Percentiles rank a stretch among this genome's conserved stretches.
Conservation (phyloP, 225 moss, liverwort and hornwort genomes). For the Marchantia paleacea region DNA sequence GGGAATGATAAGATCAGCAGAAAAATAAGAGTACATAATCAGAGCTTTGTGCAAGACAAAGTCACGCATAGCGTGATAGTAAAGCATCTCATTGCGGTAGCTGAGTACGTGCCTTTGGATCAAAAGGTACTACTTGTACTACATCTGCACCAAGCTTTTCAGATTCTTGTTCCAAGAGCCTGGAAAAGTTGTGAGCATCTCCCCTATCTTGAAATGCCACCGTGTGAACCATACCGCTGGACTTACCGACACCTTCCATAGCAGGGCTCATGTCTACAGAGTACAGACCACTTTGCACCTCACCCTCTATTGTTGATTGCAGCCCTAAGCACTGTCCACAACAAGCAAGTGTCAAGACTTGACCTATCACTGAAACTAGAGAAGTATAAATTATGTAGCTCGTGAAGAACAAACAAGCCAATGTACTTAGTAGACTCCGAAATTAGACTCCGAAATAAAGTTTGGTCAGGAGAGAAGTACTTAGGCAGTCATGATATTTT, state of each 20-base stretch:
- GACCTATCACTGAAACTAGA: not conserved
- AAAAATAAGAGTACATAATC: not conserved
- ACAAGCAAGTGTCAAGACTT: not conserved
- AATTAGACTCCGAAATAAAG: too few relatives aligned
- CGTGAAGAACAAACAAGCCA: too few relatives aligned
- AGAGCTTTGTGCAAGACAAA: not conserved
- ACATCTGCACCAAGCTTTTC: conserved; percentile 40
- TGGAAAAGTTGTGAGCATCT: conserved; percentile 90
- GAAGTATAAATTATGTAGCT: not conserved
- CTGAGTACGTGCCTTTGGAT: conserved; percentile 51
- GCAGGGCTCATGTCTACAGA: conserved; percentile 78
- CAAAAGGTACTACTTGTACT: conserved; percentile 64
- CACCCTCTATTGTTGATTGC: conserved; percentile 44
- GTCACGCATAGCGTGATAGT: not conserved
- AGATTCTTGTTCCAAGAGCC: conserved; percentile 57
- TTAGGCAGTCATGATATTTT: too few relatives aligned
- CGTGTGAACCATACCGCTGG: conserved; percentile 49
- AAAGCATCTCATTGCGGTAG: not conserved
- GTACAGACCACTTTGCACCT: conserved; percentile 56
- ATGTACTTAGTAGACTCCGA: too few relatives aligned
- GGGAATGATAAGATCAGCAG: not conserved
- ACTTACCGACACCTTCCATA: conserved; percentile 41
- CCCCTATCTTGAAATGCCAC: conserved; percentile 88
- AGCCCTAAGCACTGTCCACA: conserved; percentile 53
- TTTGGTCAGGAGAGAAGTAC: too few relatives aligned